Percentiles rank a stretch among this genome's conserved stretches.
Conservation (phyloP, 2,329 filamentous ascomycete species). For the Neofusicoccum cordaticola region DNA sequence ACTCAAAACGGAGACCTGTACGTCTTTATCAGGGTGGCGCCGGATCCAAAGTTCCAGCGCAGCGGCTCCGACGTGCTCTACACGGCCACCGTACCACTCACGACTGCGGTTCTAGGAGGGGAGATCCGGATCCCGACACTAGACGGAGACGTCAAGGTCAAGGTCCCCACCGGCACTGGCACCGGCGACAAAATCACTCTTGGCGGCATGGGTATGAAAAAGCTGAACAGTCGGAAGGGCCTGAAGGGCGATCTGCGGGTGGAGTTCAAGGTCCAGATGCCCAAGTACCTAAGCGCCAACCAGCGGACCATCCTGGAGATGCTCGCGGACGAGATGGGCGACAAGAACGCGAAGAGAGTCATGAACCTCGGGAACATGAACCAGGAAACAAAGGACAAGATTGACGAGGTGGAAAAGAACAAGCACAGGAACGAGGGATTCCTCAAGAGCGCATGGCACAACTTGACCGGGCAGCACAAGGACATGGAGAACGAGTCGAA, state of each 20-base stretch:
- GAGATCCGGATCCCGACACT: slow-evolving; percentile 87
- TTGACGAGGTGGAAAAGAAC: slow-evolving; percentile 22
- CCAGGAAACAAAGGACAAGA: slow-evolving; percentile 20
- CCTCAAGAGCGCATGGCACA: slow-evolving; percentile 90
- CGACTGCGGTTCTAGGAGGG: slow-evolving; percentile 87
- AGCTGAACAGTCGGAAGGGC: slow-evolving; percentile 63
- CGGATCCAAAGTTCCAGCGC: slow-evolving; percentile 85
- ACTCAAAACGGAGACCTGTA: slow-evolving; percentile 84
- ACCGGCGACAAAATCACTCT: slow-evolving; percentile 91
- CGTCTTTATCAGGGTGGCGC: slow-evolving; percentile 83
- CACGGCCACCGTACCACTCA: slow-evolving; percentile 86
- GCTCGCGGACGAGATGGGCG: slow-evolving; percentile 92
- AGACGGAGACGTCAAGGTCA: slow-evolving; percentile 85
- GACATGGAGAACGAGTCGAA: slow-evolving; percentile 27
- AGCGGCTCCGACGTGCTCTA: slow-evolving; percentile 88
- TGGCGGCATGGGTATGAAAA: slow-evolving; percentile 90
- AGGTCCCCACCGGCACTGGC: slow-evolving; percentile 84
- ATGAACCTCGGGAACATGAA: slow-evolving; percentile 72
- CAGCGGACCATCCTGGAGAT: slow-evolving; percentile 92
- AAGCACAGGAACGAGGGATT: slow-evolving; percentile 80
- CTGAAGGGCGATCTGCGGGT: slow-evolving; percentile 80
- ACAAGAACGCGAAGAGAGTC: slow-evolving; percentile 84
- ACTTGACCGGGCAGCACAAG: slow-evolving; percentile 70
- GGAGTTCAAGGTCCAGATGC: slow-evolving; percentile 93
- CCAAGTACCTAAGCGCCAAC: slow-evolving; percentile 87